Evolutionary conservation across 1,284 basidiomycete genomes (phyloP).

Genomic region (Pyrrhoderma lamaoense): DNA sequence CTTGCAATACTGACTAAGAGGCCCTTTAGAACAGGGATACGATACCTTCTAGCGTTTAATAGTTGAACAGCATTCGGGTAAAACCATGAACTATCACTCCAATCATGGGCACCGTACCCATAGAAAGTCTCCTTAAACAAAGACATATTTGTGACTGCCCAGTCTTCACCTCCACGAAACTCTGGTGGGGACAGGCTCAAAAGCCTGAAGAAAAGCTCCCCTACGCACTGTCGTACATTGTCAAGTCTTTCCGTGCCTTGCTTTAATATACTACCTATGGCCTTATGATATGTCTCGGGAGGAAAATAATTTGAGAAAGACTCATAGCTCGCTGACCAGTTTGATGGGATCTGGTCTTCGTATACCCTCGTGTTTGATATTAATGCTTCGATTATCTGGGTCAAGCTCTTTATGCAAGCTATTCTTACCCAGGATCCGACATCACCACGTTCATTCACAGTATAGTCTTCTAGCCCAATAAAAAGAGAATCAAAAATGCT

Average conservation of each 20-base stretch:
- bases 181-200: conserved; percentile 40
- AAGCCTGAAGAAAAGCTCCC: conserved; percentile 49
- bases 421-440: conserved; percentile 95
- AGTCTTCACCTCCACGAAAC: conserved; percentile 10
- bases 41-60: conserved; percentile 56
- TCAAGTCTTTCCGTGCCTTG: conserved; percentile 90
- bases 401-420: conserved; percentile 59
- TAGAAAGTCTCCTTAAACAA: conserved; percentile 16
- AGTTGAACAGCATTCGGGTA: conserved; percentile 67
- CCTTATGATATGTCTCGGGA: conserved; percentile 46
- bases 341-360: conserved; percentile 36
- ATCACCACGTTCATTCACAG: conserved; percentile 91
- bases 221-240: conserved; percentile 78
- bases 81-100: conserved; percentile 65
- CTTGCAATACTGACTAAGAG: conserved; percentile 73
- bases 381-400: conserved; percentile 20
- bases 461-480: conserved; percentile 79
- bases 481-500: conserved; percentile 48
- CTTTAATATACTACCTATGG: conserved; percentile 68
- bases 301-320: conserved; percentile 53
- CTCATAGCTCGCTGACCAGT: conserved; percentile 26
- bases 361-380: conserved; percentile 32
- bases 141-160: conserved; percentile 6
- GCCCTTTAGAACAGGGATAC: conserved; percentile 59
- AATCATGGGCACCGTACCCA: conserved; percentile 36